Conservation (phyloP, 148 eudicot species). For the Nyssa sinensis region DNA sequence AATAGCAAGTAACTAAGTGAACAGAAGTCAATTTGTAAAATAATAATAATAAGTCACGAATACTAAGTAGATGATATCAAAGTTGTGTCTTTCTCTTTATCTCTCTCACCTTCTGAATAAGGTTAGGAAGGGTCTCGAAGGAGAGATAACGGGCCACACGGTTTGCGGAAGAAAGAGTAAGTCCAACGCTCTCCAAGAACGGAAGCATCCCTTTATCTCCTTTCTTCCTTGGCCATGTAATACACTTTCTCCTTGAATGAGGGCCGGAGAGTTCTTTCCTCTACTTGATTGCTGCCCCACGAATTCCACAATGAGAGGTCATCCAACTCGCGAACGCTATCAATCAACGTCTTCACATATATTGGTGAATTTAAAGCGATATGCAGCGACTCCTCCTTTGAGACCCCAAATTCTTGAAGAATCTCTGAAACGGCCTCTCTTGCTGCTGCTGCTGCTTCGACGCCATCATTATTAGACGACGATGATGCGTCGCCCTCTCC, state of each 20-base stretch:
- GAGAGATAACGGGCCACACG: conserved; percentile 65
- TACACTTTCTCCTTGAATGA: conserved; percentile 56
- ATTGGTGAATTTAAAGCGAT: conserved; percentile 49
- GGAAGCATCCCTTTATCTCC: conserved; percentile 73
- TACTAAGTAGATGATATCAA: not conserved
- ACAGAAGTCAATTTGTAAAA: no score
- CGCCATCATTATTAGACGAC: no score
- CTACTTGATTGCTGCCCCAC: conserved; percentile 21
- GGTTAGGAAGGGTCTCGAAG: conserved; percentile 42
- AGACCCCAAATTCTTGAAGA: conserved; percentile 43
- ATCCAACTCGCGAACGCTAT: conserved; percentile 58
- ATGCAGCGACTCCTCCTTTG: conserved; percentile 25
- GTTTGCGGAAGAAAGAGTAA: conserved; percentile 53
- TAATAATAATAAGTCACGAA: no score
- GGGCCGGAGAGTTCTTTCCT: not conserved
- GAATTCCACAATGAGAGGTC: conserved; percentile 44
- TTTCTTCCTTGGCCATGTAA: conserved; percentile 52
- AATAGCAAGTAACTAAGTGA: no score
- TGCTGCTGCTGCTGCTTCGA: conserved; percentile 16
- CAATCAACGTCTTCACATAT: conserved; percentile 59
- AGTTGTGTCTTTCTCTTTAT: not conserved
- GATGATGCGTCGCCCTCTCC: not conserved
- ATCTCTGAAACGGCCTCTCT: conserved; percentile 38
- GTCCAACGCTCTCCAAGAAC: conserved; percentile 75
- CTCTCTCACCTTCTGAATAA: conserved; percentile 50